Base-by-base conservation (phyloP, 75 land plant genomes). In the Sequoiadendron giganteum region DNA sequence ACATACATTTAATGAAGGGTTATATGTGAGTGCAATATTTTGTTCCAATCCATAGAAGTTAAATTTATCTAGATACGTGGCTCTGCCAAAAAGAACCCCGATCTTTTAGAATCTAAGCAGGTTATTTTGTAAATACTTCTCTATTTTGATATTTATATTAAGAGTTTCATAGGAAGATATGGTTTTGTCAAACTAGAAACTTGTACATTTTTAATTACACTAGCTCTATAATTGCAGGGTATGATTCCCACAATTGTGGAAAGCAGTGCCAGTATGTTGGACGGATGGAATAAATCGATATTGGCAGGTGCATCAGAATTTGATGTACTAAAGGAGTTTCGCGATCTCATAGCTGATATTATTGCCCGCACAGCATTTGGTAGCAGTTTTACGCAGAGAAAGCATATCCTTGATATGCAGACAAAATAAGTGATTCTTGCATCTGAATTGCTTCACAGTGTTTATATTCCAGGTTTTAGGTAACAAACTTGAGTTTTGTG, bases 281-380 rank as follows among this genome's bases (percentile, higher is more conserved):
- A 85, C 8, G 86, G 19, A 25, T 85, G 86, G 70, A 85, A n/a
- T 8, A 85, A 85, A 58, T 38, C 9, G 72, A 3, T 85, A 16
- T 83, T 83, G 52, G 9, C 36, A 36, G 72, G 72, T 54, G 43
- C 86, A 1, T 86, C 30, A 32, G 88, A 89, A 47, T 30, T 91
- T 25, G 93, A 89, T 3, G 89, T 85, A 25, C 32, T 25, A 2
- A 73, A 89, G 40, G 86, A 92, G 36, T 76, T 92, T 21, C 39
- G 28, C 13, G 39, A 73, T 9, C 72, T 91, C 11, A 58, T 90
- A 39, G 84, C 88, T 18, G 90, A 91, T 49, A 79, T 91, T 49
- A 88, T 91, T 58, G 86, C 93, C 14, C 86, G 56, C 16, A 89
- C 93, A 39, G 93, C 93, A 13, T 91, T 93, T 61, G 89, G 93